These are phyloP conservation scores for Casuarina cunninghamiana DNA, from an alignment of 306 rosid species.

Conservation along the genomic window DNA sequence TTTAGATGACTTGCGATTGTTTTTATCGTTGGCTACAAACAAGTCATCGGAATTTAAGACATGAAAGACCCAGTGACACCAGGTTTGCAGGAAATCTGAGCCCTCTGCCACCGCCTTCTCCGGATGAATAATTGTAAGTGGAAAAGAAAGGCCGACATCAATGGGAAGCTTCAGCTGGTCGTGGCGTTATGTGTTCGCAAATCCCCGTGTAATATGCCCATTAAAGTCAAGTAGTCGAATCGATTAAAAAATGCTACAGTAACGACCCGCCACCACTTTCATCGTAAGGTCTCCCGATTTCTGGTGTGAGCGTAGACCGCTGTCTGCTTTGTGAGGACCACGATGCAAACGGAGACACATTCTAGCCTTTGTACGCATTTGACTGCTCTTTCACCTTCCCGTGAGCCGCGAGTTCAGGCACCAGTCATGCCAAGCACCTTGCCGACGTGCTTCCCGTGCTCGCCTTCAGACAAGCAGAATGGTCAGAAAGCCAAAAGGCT, in stretches of 20 bases:
- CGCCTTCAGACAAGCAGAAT: neutral
- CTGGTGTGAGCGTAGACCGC: neutral
- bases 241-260: too few relatives aligned
- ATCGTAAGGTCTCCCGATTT: too few relatives aligned
- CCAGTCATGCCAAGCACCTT: slow-evolving; percentile 11
- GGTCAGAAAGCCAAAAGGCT: neutral
- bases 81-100: neutral
- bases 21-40: too few relatives aligned
- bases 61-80: too few relatives aligned
- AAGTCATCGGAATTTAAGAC: too few relatives aligned
- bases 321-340: neutral
- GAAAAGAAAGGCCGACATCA: neutral
- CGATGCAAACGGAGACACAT: neutral
- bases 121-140: neutral
- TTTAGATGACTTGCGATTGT: too few relatives aligned
- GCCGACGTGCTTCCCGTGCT: slow-evolving; percentile 5
- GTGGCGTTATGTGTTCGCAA: too few relatives aligned
- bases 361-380: too few relatives aligned
- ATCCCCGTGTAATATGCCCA: too few relatives aligned
- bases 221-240: too few relatives aligned
- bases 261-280: too few relatives aligned
- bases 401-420: slow-evolving; percentile 1
- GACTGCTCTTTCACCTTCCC: neutral
- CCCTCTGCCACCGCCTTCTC: neutral
- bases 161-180: too few relatives aligned